Evolutionary conservation across 1,284 basidiomycete species (phyloP), one percentile per base, ranked within the genome.

Genomic region (Agroathelia rolfsii): DNA sequence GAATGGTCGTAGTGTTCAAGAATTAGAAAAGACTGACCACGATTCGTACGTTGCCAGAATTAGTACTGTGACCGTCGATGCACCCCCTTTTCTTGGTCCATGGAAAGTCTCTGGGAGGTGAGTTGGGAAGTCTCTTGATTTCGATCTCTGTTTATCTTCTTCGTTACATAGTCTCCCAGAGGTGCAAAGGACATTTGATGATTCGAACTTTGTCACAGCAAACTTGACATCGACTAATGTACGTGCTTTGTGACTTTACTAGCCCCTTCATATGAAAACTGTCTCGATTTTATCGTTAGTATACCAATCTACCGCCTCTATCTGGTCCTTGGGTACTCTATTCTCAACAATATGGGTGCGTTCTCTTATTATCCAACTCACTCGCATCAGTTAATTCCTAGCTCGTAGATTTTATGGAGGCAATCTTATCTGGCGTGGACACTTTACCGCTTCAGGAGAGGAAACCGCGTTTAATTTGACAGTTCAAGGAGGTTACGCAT

Each of bases 31-130:
- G 12, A 56, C 53, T 3, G 15, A 47, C 5, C 46, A 49, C 12
- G 58, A 61, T 12, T 50, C 57, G 1, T 53, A 56, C 19, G 49
- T 42, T 6, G 53, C 50, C 6, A 49, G 34, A 5, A 16, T 60
- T 4, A 46, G 44, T 9, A 30, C 41, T 4, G 15, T 24, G 4
- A 34, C 42, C n/a, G 41, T n/a, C n/a, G n/a, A 59, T 7, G 30
- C 39, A 11, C 45, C 67, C 3, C 64, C 66, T 2, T 26, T 42
- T 5, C 37, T 66, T 25, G 41, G 41, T 3, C 50, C 55, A 9
- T 72, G 69, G 70, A 69, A 64, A 40, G 62, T 62, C n/a, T 46
- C 52, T 19, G 62, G 62, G 46, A 63, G 62, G 64, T 48, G 30
- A 25, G 13, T n/a, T n/a, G n/a, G n/a, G n/a, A n/a, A n/a, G 12